phyloP scores from a whole-genome alignment of 257 asterid species.

The Avicennia marina region DNA sequence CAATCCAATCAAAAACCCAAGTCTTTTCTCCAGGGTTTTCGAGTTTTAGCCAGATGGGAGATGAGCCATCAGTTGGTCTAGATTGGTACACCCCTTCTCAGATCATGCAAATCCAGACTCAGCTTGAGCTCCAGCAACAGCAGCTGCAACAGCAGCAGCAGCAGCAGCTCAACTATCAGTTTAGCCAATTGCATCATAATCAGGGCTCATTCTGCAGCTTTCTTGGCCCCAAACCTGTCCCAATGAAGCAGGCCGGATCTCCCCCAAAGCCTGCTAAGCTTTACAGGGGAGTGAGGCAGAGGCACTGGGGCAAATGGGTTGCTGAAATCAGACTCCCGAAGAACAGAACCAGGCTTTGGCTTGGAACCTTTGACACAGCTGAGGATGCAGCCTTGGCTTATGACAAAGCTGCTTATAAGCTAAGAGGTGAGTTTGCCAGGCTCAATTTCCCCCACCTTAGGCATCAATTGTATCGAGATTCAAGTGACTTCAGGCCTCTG shows the following conservation, averaged over 20 bases:
- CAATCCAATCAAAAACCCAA: constrained; percentile 54
- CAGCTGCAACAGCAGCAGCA: constrained; percentile 21
- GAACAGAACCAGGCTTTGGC: constrained; percentile 87
- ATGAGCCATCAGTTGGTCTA: constrained; percentile 47
- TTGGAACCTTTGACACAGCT: constrained; percentile 83
- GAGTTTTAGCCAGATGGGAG: constrained; percentile 36
- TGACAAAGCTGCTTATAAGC: constrained; percentile 80
- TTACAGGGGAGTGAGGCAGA: constrained; percentile 81
- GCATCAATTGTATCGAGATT: constrained; percentile 43
- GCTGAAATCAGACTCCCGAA: constrained; percentile 87
- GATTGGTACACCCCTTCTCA: constrained; percentile 63
- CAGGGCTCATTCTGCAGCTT: constrained; percentile 26
- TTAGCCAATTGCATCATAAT: constrained; percentile 22
- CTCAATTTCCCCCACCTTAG: constrained; percentile 69
- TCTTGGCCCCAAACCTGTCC: constrained; percentile 55
- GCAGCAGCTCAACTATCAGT: constrained; percentile 16
- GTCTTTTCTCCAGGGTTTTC: constrained; percentile 50
- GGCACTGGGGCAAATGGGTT: constrained; percentile 97
- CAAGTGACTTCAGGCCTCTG: constrained; percentile 51
- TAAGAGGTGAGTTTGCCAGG: constrained; percentile 75
- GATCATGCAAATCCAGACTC: constrained; percentile 67
- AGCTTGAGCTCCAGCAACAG: constrained; percentile 54
- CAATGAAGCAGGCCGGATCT: constrained; percentile 54
- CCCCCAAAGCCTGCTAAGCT: constrained; percentile 57
- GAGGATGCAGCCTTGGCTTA: constrained; percentile 88